Evolutionary conservation across 2,329 filamentous ascomycete species (phyloP).

Genomic region (Fusarium sp.): DNA sequence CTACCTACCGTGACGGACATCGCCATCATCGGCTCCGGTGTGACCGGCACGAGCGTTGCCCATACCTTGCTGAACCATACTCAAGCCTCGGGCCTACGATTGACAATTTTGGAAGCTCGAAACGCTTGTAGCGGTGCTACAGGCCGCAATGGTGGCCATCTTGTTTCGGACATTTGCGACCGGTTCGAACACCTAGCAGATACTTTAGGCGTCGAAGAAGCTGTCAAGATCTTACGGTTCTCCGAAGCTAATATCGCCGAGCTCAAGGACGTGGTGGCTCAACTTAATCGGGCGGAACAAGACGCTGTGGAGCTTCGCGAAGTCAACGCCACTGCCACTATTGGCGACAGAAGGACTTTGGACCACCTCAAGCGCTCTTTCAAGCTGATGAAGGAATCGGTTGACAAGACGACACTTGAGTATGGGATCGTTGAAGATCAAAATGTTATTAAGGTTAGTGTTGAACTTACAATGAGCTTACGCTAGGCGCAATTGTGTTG

Average conservation of each 20-base stretch:
- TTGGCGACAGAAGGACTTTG: conserved; percentile 4
- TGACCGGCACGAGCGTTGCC: conserved; percentile 48
- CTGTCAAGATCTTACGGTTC: conserved; percentile 60
- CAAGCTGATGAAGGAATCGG: background rate
- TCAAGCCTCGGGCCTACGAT: background rate
- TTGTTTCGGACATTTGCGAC: conserved; percentile 54
- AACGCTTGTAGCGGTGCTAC: conserved; percentile 48
- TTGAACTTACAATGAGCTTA: too few relatives aligned
- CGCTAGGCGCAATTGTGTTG: background rate
- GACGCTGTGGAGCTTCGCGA: conserved; percentile 10
- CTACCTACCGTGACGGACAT: conserved; percentile 43
- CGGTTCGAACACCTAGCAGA: conserved; percentile 53
- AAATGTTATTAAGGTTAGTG: conserved; percentile 36
- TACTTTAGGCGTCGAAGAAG: conserved; percentile 53
- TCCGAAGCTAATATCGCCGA: conserved; percentile 44
- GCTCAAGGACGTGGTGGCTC: conserved; percentile 9
- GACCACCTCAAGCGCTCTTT: conserved; percentile 1
- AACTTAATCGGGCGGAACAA: conserved; percentile 11
- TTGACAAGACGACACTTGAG: background rate
- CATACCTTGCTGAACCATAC: conserved; percentile 41
- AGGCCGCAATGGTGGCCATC: conserved; percentile 50
- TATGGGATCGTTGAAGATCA: conserved; percentile 8
- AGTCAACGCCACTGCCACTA: conserved; percentile 6
- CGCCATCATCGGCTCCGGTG: conserved; percentile 50
- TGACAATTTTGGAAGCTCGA: conserved; percentile 49